Base-by-base conservation (phyloP, 2,329 filamentous ascomycete genomes). In the Xylaria sp. region DNA sequence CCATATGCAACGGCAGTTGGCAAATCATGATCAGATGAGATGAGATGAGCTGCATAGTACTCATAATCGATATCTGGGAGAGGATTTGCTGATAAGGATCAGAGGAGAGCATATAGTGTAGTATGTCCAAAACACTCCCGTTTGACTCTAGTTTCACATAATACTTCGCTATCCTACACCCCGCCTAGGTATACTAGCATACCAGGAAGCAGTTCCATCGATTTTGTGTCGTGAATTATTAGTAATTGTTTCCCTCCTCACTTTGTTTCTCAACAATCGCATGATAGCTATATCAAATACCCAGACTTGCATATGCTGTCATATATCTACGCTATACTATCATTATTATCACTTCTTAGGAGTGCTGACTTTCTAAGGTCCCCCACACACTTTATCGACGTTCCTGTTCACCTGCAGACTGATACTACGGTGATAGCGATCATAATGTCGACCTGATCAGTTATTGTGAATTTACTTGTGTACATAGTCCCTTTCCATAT, bases 401-500 rank as follows among this genome's bases (percentile, higher is more conserved):
- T 54, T 65, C 37, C 4, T 42, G 48, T 42, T 44, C 53, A 47
- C 58, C 54, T 60, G 37, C 53, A 66, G 53, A 25, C 35, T 60
- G 54, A 66, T 66, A 42, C 47, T 58, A 66, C 63, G 27, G 59
- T 69, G 63, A 66, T 66, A 63, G 54, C 48, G 48, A 66, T 66
- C 51, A 65, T 65, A 25, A 51, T 57, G 23, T 40, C 48, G 40
- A 42, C 63, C 48, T 63, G 27, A 32, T n/a, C 29, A 58, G 32
- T 6, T 21, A 51, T 4, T 51, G 44, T 25, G 50, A 48, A 55
- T 58, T 37, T 32, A 23, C 60, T 16, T 61, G 50, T 35, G 18
- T 44, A 50, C 35, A 59, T n/a, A n/a, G n/a, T n/a, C 35, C 53
- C 29, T 53, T 42, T 55, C 58, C 23, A 27, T 44, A 32, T 55